Percentiles rank a stretch among this genome's conserved stretches.
phyloP scores from a whole-genome alignment of 306 rosid species.

The Pterocarpus macrocarpus region DNA sequence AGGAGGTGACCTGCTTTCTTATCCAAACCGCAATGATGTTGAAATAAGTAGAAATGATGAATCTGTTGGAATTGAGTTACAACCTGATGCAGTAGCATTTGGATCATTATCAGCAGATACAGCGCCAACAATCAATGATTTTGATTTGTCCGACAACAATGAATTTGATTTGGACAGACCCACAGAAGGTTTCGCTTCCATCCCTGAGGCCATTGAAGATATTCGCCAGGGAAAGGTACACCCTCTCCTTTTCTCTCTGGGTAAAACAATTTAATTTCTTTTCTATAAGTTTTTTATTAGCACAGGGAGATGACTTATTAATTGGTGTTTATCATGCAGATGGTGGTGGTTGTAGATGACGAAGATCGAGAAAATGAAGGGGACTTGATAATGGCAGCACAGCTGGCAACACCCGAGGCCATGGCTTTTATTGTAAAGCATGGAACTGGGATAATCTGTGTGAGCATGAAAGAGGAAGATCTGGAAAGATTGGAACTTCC shows the following conservation, averaged over 20 bases:
- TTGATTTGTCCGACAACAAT: constrained; percentile 18
- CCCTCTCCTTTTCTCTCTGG: constrained; percentile 2
- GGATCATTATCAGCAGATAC: constrained; percentile 53
- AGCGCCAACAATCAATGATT: constrained; percentile 28
- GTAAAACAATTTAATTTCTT: not conserved
- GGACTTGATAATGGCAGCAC: constrained; percentile 91
- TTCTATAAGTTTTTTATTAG: not conserved
- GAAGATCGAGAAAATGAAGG: constrained; percentile 97
- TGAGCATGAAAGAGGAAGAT: constrained; percentile 84
- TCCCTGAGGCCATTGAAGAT: constrained; percentile 86
- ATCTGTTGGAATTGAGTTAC: constrained; percentile 53
- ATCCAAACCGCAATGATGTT: constrained; percentile 32
- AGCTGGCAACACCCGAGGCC: constrained; percentile 88
- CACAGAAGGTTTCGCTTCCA: constrained; percentile 78
- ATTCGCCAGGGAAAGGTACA: constrained; percentile 87
- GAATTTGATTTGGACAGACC: constrained; percentile 78
- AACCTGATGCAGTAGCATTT: constrained; percentile 52
- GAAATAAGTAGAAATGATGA: constrained; percentile 36
- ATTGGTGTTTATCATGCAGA: constrained; percentile 55
- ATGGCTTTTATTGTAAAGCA: constrained; percentile 94
- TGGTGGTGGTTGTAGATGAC: constrained; percentile 87
- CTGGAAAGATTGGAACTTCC: constrained; percentile 85
- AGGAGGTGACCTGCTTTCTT: constrained; percentile 48
- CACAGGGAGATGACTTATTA: constrained; percentile 11
- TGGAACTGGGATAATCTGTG: constrained; percentile 91